Evolutionary conservation across 768 basidiomycete genomes (phyloP).

Genomic region (Hirschioporus abietinus): DNA sequence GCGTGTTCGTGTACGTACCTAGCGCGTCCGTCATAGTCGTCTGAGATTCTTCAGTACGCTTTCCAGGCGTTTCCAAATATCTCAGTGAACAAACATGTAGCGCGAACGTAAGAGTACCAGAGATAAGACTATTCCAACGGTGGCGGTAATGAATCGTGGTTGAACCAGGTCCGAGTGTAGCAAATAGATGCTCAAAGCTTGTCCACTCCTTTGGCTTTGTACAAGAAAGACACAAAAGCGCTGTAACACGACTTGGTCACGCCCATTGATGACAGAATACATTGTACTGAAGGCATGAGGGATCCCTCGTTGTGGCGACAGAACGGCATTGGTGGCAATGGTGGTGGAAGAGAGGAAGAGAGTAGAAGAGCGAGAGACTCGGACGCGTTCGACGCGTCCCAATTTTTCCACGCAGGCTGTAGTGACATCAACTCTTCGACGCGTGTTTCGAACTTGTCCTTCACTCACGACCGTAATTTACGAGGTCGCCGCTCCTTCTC

Average conservation of each 20-base stretch:
- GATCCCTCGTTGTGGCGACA: neutral
- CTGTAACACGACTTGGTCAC: neutral
- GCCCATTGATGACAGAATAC: neutral
- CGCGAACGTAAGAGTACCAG: neutral
- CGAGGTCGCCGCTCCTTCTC: neutral
- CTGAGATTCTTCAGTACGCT: neutral
- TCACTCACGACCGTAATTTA: neutral
- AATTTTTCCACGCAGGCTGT: neutral
- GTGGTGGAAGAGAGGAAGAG: conserved; percentile 1
- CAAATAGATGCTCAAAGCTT: neutral
- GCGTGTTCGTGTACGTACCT: neutral
- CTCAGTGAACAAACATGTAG: neutral
- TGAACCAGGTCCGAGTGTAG: neutral
- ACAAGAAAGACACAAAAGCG: neutral
- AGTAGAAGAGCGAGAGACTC: neutral
- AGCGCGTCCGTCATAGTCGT: no score
- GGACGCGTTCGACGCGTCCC: neutral
- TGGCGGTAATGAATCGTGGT: neutral
- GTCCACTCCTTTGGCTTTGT: neutral
- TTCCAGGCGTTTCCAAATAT: neutral
- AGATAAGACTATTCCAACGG: neutral
- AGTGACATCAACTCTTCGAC: neutral
- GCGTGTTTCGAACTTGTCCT: neutral
- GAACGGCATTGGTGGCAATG: neutral
- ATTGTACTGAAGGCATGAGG: neutral